Evolutionary conservation across 345 rosid species (phyloP).

Genomic region (Adansonia digitata): DNA sequence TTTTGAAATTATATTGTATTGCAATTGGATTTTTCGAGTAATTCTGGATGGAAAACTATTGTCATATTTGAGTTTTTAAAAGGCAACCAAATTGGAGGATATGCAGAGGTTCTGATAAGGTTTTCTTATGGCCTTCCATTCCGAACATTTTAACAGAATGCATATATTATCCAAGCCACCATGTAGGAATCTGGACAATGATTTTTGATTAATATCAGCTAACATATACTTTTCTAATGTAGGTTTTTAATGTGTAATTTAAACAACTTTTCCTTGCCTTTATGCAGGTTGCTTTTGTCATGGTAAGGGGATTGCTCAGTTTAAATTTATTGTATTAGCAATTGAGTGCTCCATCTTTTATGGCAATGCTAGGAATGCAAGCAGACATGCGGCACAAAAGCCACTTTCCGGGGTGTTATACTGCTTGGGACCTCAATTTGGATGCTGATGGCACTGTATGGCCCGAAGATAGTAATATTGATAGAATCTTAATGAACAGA

Average conservation of each 20-base stretch:
- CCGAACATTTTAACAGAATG: background rate
- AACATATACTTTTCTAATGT: background rate
- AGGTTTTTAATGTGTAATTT: background rate
- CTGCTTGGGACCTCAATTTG: constrained; percentile 24
- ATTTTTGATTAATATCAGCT: background rate
- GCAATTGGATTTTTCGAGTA: background rate
- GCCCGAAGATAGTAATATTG: constrained; percentile 30
- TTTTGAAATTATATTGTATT: background rate
- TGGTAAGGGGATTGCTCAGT: background rate
- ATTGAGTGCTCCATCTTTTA: constrained; percentile 9
- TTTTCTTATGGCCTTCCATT: background rate
- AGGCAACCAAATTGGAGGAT: background rate
- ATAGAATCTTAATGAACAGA: constrained; percentile 21
- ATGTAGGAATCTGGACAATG: background rate
- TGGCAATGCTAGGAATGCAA: constrained; percentile 31
- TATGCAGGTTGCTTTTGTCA: constrained; percentile 25
- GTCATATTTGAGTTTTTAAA: background rate
- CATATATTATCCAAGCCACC: background rate
- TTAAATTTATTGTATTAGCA: background rate
- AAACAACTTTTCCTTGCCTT: background rate
- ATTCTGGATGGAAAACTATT: background rate
- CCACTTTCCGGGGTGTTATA: constrained; percentile 22
- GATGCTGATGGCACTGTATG: constrained; percentile 22
- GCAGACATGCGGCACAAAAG: constrained; percentile 36
- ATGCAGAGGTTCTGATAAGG: background rate